Evolutionary conservation across 2,329 filamentous ascomycete species (phyloP).

Genomic region (Talaromyces sp.): DNA sequence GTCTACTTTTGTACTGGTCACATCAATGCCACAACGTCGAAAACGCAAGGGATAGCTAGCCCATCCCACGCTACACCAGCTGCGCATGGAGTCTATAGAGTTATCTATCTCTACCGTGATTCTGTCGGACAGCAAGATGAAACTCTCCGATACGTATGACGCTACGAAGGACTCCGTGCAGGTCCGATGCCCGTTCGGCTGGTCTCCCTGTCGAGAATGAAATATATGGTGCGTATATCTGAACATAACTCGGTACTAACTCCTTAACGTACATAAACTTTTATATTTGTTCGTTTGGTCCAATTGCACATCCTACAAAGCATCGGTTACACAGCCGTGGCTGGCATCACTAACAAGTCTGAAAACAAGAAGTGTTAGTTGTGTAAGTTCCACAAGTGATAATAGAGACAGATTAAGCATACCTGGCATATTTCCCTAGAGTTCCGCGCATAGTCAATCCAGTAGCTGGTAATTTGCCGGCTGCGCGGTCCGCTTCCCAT

Average conservation of each 20-base stretch:
- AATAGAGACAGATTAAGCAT: conserved; percentile 15
- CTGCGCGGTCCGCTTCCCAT: conserved; percentile 51
- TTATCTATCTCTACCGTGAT: not conserved
- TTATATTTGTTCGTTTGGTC: not conserved
- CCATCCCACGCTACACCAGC: not conserved
- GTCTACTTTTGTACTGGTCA: not conserved
- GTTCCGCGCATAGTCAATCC: conserved; percentile 58
- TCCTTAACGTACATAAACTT: not conserved
- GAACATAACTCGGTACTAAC: not conserved
- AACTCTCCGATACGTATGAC: not conserved
- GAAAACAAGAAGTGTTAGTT: not conserved
- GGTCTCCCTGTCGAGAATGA: not conserved
- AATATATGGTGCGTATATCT: not conserved
- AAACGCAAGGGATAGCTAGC: not conserved
- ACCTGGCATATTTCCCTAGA: conserved; percentile 62
- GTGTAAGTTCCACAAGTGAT: not conserved
- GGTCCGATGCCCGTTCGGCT: not conserved
- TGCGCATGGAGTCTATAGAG: not conserved
- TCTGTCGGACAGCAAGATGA: too few species aligned
- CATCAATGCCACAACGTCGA: not conserved
- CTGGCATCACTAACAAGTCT: conserved; percentile 43
- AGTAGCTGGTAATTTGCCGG: conserved; percentile 45
- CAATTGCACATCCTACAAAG: conserved; percentile 18
- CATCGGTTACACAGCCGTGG: conserved; percentile 46
- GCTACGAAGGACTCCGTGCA: not conserved